Evolutionary conservation across 2,329 filamentous ascomycete species (phyloP).

Genomic region (Neurospora sp.): DNA sequence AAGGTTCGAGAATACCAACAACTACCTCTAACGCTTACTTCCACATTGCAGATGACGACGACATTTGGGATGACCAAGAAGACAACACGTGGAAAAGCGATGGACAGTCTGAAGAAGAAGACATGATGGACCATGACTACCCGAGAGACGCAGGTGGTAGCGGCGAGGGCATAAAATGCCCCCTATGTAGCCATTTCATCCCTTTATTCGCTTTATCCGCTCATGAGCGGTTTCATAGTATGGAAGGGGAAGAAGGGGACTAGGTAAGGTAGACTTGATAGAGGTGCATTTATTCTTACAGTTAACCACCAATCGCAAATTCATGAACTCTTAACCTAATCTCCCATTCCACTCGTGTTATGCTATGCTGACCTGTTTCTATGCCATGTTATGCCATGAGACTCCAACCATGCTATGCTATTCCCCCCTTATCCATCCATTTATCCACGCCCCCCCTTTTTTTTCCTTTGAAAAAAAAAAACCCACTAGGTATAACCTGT

Average conservation of each 20-base stretch:
- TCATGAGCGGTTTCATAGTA: constrained; percentile 20
- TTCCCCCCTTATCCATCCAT: not conserved
- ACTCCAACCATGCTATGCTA: not conserved
- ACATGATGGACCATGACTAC: not conserved
- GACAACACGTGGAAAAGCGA: constrained; percentile 7
- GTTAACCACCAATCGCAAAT: too few relatives aligned
- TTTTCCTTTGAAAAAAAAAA: not conserved
- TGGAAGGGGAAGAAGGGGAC: constrained; percentile 5
- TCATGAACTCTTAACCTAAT: too few relatives aligned
- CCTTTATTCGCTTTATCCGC: constrained; percentile 21
- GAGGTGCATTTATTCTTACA: too few relatives aligned
- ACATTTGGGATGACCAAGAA: not conserved
- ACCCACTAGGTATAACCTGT: not conserved
- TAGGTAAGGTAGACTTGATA: not conserved
- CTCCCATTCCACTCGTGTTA: not conserved
- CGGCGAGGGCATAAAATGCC: constrained; percentile 14
- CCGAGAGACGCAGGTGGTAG: not conserved
- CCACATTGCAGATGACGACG: not conserved
- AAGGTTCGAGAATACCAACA: not conserved
- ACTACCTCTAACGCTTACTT: not conserved
- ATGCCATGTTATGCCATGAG: not conserved
- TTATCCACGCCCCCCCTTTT: too few relatives aligned
- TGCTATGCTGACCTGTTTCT: not conserved
- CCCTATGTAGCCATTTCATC: constrained; percentile 18
- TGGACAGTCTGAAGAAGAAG: not conserved